phyloP scores from a whole-genome alignment of 2,329 filamentous ascomycete genomes.

The Exophiala calicioides region DNA sequence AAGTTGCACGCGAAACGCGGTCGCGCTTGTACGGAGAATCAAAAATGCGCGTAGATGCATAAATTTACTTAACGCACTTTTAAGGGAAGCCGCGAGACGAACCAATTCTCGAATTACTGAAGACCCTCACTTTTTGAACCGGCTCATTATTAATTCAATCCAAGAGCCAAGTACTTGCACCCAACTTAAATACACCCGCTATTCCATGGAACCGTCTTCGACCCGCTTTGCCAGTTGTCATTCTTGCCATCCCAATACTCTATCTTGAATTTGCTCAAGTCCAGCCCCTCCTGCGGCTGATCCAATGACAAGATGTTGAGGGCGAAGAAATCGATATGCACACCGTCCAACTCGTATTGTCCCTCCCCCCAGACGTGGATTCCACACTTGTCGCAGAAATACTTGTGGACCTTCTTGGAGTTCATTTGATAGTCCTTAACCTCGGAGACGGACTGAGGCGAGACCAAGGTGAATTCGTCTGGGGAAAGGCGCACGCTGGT shows the following conservation, averaged over 20 bases:
- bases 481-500: constrained; percentile 13
- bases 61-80: too few relatives aligned
- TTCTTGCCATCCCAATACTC: constrained; percentile 22
- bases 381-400: constrained; percentile 29
- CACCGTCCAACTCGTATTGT: constrained; percentile 13
- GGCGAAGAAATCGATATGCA: constrained; percentile 16
- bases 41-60: too few relatives aligned
- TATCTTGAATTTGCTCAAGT: constrained; percentile 26
- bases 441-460: constrained; percentile 18
- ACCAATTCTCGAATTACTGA: too few relatives aligned
- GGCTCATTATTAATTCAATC: too few relatives aligned
- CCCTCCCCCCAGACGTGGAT: constrained; percentile 21
- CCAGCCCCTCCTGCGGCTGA: constrained; percentile 30
- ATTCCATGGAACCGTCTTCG: constrained; percentile 16
- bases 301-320: constrained; percentile 28
- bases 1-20: too few relatives aligned
- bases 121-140: too few relatives aligned
- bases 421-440: constrained; percentile 22
- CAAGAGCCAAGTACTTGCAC: too few relatives aligned
- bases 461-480: constrained; percentile 24
- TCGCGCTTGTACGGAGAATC: too few relatives aligned
- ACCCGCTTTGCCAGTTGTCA: constrained; percentile 17
- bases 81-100: too few relatives aligned
- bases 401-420: constrained; percentile 21
- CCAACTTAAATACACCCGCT: constrained; percentile 1